phyloP scores from a whole-genome alignment of 371 early-diverging fungal genomes.

The Sporodiniella umbellata region DNA sequence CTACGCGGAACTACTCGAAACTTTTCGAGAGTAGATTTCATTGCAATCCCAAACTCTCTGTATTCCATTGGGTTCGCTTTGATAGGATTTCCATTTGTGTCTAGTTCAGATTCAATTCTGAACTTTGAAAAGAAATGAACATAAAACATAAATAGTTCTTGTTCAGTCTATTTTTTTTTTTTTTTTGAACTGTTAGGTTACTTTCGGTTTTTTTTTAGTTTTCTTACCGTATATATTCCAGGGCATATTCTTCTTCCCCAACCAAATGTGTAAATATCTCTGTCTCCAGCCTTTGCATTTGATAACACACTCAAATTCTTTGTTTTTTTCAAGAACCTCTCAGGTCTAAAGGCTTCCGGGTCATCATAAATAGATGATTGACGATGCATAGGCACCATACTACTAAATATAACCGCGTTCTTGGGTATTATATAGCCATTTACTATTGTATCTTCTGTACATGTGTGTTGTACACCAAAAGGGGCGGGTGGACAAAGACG shows the following conservation, averaged over 20 bases:
- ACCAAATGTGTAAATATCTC: constrained; percentile 5
- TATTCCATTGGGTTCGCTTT: too few relatives aligned
- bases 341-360: constrained; percentile 5
- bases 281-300: constrained; percentile 3
- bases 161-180: constrained; percentile 6
- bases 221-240: constrained; percentile 7
- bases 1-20: too few relatives aligned
- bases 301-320: background rate
- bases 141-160: constrained; percentile 6
- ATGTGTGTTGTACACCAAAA: constrained; percentile 15
- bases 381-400: constrained; percentile 5
- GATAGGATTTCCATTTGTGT: too few relatives aligned
- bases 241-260: constrained; percentile 13
- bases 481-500: constrained; percentile 13
- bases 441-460: constrained; percentile 16
- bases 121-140: constrained; percentile 5
- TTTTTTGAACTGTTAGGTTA: background rate
- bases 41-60: too few relatives aligned
- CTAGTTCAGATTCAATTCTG: constrained; percentile 5
- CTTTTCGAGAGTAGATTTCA: too few relatives aligned
- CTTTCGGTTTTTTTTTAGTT: background rate
- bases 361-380: background rate
- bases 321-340: constrained; percentile 3
- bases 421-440: constrained; percentile 11
- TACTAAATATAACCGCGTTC: background rate